phyloP scores from a whole-genome alignment of 2,329 filamentous ascomycete genomes.

The Fusarium ambrosium region DNA sequence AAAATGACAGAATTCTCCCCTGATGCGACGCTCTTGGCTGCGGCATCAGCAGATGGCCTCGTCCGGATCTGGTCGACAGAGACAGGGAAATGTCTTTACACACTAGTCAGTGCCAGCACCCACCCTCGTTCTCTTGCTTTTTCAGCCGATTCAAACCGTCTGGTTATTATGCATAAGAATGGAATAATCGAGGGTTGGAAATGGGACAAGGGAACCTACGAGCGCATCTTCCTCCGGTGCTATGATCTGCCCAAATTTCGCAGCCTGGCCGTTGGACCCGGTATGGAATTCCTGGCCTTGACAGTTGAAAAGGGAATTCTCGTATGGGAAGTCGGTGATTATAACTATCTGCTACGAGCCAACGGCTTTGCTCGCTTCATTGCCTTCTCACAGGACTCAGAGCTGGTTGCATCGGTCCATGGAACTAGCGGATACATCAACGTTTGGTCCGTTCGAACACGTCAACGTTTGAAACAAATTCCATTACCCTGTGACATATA shows the following conservation, averaged over 20 bases:
- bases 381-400: background rate
- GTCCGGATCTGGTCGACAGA: background rate
- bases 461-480: background rate
- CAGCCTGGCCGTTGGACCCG: background rate
- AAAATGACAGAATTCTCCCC: background rate
- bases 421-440: background rate
- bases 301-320: background rate
- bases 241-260: background rate
- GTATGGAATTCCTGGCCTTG: background rate
- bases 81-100: background rate
- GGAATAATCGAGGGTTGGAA: background rate
- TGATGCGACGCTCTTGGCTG: background rate
- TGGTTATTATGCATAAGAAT: background rate
- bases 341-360: background rate
- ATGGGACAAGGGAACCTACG: background rate
- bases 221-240: background rate
- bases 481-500: background rate
- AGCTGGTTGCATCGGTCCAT: background rate
- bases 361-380: background rate
- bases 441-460: background rate
- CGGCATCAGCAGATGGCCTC: background rate
- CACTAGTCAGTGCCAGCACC: background rate
- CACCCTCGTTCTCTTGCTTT: background rate
- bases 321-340: background rate
- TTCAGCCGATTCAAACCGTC: background rate